Evolutionary conservation across 1,284 basidiomycete genomes (phyloP), one percentile per base, ranked within the genome.

Genomic region (Boletellus deceptivus): DNA sequence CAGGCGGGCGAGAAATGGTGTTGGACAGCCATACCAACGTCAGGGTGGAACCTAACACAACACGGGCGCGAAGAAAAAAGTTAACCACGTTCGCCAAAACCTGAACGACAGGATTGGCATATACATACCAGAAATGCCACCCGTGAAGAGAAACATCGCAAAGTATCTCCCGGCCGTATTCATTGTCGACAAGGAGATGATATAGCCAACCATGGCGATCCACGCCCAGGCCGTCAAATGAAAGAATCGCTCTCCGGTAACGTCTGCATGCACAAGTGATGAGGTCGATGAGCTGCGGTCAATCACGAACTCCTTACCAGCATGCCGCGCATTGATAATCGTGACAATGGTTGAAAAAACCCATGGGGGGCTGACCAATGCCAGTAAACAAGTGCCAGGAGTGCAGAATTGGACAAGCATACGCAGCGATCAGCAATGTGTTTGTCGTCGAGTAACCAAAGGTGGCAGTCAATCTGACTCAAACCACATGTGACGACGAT

Each of bases 131-230:
- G 24, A 11, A 6, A 31, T n/a, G 65, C 77, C 38, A 44, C 78
- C 82, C 82, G 83, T 76, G 82, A 86, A 82, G 24, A 85, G 70
- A 69, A 87, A 88, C 63, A 88, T 68, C 1, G 80, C 75, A 35
- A 89, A 70, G 58, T 89, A 88, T 46, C 85, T 76, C 3, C 74
- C 82, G 1, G 69, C 77, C 6, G 74, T 73, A 6, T 70, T 72
- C 68, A 76, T 75, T 0, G 84, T 85, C 2, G 75, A 76, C 20
- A 84, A 64, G 6, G 76, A 78, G 50, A 87, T 83, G 55, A 86
- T 79, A 57, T 79, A 87, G 0, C 80, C 86, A 9, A 84, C 36
- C 6, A 85, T 79, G 42, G 77, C 77, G 6, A 70, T 74, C 80
- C 79, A 83, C 78, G 76, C 82, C 68, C 76, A 79, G 6, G 62